These are phyloP conservation scores for Hydnum rufescens DNA, from an alignment of 768 basidiomycete species.

Conservation along the genomic window DNA sequence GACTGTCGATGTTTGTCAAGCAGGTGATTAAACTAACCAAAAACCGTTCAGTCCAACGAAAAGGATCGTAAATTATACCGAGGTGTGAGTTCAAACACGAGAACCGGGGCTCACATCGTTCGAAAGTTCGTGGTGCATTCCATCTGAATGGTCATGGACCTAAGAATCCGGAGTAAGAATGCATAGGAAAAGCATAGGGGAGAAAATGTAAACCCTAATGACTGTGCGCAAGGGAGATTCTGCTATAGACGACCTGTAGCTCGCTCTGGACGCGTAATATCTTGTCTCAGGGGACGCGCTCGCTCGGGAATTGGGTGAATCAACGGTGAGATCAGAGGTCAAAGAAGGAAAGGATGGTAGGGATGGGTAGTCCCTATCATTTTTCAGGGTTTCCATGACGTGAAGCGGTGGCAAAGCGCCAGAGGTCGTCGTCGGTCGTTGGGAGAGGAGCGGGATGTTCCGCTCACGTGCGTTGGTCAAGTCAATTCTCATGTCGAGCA, in stretches of 20 bases:
- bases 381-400: too few relatives aligned
- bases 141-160: not conserved
- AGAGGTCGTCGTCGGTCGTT: too few relatives aligned
- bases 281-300: too few relatives aligned
- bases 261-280: too few relatives aligned
- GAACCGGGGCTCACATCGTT: not conserved
- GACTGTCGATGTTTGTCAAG: not conserved
- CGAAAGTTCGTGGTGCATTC: not conserved
- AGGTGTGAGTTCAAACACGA: not conserved
- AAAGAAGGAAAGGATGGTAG: not conserved
- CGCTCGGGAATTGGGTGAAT: not conserved
- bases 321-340: not conserved
- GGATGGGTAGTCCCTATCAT: too few relatives aligned
- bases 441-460: too few relatives aligned
- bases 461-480: too few relatives aligned
- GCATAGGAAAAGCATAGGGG: not conserved
- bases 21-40: not conserved
- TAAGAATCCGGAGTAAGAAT: not conserved
- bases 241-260: too few relatives aligned
- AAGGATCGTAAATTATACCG: not conserved
- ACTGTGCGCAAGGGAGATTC: not conserved
- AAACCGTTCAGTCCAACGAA: not conserved
- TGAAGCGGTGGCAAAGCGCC: too few relatives aligned
- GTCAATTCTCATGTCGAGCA: too few relatives aligned
- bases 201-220: not conserved